Conservation (phyloP, 768 basidiomycete species). For the Udeniomyces megalosporus region DNA sequence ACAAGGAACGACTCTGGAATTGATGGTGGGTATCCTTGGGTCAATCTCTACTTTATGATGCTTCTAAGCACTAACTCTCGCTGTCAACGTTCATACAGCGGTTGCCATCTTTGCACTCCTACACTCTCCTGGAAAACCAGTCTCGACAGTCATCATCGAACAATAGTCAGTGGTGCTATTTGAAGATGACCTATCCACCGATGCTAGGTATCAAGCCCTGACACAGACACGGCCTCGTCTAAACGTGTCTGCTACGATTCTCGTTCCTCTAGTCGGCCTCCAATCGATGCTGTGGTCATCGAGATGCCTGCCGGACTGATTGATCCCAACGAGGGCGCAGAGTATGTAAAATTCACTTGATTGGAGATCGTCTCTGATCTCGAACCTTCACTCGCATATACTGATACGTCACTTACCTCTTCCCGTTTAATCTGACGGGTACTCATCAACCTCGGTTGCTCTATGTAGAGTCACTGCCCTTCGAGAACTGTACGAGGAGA, state of each 20-base stretch:
- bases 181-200: too few species aligned
- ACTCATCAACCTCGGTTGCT: background rate
- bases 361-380: too few species aligned
- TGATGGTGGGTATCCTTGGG: background rate
- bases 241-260: background rate
- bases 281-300: constrained; percentile 3
- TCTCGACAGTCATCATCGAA: constrained; percentile 9
- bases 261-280: constrained; percentile 1
- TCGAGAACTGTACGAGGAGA: constrained; percentile 9
- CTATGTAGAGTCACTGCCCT: background rate
- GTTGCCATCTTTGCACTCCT: constrained; percentile 14
- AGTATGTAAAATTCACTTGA: background rate
- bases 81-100: background rate
- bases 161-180: constrained; percentile 12
- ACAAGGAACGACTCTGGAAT: background rate
- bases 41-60: background rate
- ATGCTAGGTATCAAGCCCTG: too few species aligned
- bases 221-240: background rate
- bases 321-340: constrained; percentile 3
- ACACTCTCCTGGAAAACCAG: background rate
- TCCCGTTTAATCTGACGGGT: too few species aligned
- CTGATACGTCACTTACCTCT: too few species aligned
- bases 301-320: constrained; percentile 10
- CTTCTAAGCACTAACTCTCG: background rate
- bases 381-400: too few species aligned